Conservation (phyloP, 2,329 filamentous ascomycete species). For the Thelonectria discophora region DNA sequence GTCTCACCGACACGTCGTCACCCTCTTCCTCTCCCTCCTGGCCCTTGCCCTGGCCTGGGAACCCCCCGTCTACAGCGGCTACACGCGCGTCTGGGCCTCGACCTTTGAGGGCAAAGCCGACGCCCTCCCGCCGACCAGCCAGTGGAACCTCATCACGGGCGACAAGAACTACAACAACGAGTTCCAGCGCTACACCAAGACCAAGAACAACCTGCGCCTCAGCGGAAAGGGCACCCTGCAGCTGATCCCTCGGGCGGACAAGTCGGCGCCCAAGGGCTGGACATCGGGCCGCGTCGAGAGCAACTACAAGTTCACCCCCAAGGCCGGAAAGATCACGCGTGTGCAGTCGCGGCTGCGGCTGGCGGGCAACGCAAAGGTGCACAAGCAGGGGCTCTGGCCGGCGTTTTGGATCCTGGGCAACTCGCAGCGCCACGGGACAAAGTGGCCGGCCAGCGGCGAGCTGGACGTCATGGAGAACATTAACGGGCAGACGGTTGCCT, state of each 20-base stretch:
- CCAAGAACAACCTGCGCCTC: constrained; percentile 58
- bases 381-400: constrained; percentile 66
- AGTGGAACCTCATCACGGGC: constrained; percentile 54
- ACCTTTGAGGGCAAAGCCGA: constrained; percentile 52
- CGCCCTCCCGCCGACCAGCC: constrained; percentile 44
- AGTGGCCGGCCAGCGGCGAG: constrained; percentile 65
- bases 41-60: constrained; percentile 48
- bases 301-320: constrained; percentile 56
- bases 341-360: constrained; percentile 59
- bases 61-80: constrained; percentile 52
- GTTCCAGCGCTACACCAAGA: constrained; percentile 58
- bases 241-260: constrained; percentile 57
- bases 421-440: constrained; percentile 55
- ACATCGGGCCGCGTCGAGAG: constrained; percentile 65
- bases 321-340: constrained; percentile 54
- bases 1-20: constrained; percentile 34
- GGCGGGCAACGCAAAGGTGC: constrained; percentile 51
- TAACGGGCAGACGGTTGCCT: constrained; percentile 57
- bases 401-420: constrained; percentile 68
- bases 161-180: constrained; percentile 62
- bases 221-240: constrained; percentile 61
- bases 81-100: constrained; percentile 54
- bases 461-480: constrained; percentile 66
- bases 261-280: constrained; percentile 53
- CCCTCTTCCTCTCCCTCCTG: constrained; percentile 43